These are phyloP conservation scores for Globisporangium radiosum DNA, from an alignment of 352 stramenopile genomes.

Conservation along the genomic window DNA sequence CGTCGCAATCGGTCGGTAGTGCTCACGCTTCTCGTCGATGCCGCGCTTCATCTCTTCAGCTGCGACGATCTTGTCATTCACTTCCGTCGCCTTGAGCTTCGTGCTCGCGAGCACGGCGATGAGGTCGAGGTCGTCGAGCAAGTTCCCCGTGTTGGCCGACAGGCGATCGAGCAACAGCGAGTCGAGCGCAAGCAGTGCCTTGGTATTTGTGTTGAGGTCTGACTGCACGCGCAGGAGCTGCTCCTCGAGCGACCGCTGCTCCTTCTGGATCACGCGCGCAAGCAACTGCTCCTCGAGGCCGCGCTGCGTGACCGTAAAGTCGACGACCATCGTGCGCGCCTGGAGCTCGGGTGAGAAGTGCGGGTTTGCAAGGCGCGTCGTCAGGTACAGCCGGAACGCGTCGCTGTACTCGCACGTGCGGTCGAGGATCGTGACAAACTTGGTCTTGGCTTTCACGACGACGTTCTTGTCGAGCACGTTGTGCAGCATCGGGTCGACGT, in stretches of 20 bases:
- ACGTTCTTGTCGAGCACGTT: conserved; percentile 66
- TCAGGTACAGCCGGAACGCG: conserved; percentile 62
- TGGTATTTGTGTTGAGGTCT: conserved; percentile 84
- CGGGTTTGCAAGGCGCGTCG: conserved; percentile 55
- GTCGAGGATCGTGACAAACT: conserved; percentile 68
- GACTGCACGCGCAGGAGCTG: conserved; percentile 82
- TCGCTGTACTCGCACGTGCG: conserved; percentile 62
- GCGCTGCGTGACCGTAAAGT: conserved; percentile 90
- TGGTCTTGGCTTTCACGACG: conserved; percentile 47
- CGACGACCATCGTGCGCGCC: conserved; percentile 62
- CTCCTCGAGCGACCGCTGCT: conserved; percentile 87
- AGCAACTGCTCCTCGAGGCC: conserved; percentile 90
- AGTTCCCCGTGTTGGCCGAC: conserved; percentile 80
- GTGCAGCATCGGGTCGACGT: conserved; percentile 53
- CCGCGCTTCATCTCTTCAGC: conserved; percentile 82
- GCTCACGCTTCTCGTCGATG: conserved; percentile 89
- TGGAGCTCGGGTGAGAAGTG: conserved; percentile 71
- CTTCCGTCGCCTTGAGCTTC: conserved; percentile 86
- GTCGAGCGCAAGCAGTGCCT: conserved; percentile 80
- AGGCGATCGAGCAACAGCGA: conserved; percentile 81
- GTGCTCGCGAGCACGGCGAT: conserved; percentile 83
- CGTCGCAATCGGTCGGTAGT: conserved; percentile 87
- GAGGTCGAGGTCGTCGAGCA: conserved; percentile 86
- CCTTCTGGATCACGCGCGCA: conserved; percentile 87
- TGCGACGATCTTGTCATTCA: conserved; percentile 87